Base-by-base conservation (phyloP, 2,329 filamentous ascomycete species). In the Ophiostoma triangulosporum region DNA sequence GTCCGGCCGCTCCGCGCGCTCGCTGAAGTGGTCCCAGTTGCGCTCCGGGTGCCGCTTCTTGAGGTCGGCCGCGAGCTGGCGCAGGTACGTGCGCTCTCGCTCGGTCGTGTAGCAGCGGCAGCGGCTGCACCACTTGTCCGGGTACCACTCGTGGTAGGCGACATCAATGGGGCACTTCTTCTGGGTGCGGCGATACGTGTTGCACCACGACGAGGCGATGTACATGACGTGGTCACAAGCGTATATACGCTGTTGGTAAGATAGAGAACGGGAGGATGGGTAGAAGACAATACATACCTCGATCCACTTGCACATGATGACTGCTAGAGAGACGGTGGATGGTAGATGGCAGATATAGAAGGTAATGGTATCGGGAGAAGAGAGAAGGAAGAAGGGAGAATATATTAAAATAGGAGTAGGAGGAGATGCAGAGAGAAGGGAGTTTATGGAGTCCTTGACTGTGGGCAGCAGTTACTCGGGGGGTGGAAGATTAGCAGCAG, bases 1-100 rank as follows among this genome's bases (percentile, higher is more conserved):
- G 40, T 45, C 40, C 4, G 45, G 50, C 17, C 20, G 33, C 17
- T 46, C 33, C 14, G 17, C 52, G 26, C 22, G 26, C 9, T 27
- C n/a, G 24, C 46, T 14, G 26, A 53, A 17, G 27, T n/a, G 17
- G n/a, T 53, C 46, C 52, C 52, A 53, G 52, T 53, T 43, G 27
- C 52, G 52, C 11, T 50, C 45, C n/a, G 52, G 45, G 45, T 53
- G 35, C 20, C 17, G 35, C 35, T 33, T 49, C 33, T 49, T 49
- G 17, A 50, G 45, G 33, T 50, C 24, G 26, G 31, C n/a, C 14
- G 49, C 43, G 35, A 50, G 32, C 17, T 33, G 27, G 5, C 24
- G 20, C 6, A 49, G 29, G 48, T 36, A 45, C 5, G 27, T 15
- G 48, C 48, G 46, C 26, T 54, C 35, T 26, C 45, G 27, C 20